These are phyloP conservation scores for Ensete glaucum DNA, from an alignment of 176 grass and related monocot species.

Conservation along the genomic window DNA sequence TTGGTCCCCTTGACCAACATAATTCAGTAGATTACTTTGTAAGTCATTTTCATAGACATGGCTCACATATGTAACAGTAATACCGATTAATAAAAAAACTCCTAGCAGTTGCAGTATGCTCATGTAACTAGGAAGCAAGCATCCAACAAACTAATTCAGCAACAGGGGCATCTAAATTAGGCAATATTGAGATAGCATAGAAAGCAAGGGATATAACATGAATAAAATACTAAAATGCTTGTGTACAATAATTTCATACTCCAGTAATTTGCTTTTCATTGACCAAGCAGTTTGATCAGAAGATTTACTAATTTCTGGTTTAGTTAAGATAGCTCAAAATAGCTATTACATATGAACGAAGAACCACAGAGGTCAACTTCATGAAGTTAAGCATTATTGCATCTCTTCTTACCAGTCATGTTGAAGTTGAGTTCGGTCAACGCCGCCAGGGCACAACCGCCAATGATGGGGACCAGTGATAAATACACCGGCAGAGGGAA, in stretches of 20 bases:
- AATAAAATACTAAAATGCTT: no score
- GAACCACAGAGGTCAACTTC: not conserved
- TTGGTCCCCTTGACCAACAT: not conserved
- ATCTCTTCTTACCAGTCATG: not conserved
- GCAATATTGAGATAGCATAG: no score
- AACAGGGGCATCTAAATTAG: no score
- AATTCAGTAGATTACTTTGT: not conserved
- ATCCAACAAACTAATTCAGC: no score
- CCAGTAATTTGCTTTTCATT: no score
- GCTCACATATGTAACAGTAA: not conserved
- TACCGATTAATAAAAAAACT: not conserved
- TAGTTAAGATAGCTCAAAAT: no score
- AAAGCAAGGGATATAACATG: no score
- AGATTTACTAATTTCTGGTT: no score
- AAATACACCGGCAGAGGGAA: not conserved
- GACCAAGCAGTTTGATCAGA: no score
- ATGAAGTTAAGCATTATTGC: not conserved
- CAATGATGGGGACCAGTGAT: not conserved
- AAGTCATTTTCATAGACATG: not conserved
- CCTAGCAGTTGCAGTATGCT: not conserved
- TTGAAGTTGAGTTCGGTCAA: not conserved
- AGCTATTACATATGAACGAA: not conserved
- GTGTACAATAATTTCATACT: no score
- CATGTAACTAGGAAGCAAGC: no score
- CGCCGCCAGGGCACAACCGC: not conserved